Evolutionary conservation across 768 basidiomycete species (phyloP).

Genomic region (Clitopilus hobsonii): DNA sequence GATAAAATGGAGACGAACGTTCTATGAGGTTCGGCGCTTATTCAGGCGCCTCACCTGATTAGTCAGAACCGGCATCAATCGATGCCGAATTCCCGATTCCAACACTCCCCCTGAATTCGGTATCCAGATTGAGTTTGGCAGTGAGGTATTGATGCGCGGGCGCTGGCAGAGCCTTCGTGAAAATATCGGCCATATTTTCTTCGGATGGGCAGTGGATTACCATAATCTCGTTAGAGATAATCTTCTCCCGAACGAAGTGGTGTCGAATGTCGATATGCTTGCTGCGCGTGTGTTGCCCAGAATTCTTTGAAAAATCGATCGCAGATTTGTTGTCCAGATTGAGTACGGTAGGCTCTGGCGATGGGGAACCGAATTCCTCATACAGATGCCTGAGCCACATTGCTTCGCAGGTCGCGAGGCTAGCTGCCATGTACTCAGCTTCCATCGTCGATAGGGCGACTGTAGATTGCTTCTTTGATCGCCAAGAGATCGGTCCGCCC

Average conservation of each 20-base stretch:
- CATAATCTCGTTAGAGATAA: constrained; percentile 18
- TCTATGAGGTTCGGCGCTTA: no score
- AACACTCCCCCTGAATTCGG: constrained; percentile 11
- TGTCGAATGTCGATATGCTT: constrained; percentile 40
- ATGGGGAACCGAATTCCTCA: constrained; percentile 12
- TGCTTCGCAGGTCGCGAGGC: constrained; percentile 19
- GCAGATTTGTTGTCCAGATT: constrained; percentile 32
- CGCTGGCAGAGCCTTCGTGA: constrained; percentile 32
- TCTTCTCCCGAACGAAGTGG: constrained; percentile 32
- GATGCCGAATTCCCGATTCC: neutral
- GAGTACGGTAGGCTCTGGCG: constrained; percentile 7
- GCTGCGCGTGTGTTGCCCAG: constrained; percentile 26
- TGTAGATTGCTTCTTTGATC: constrained; percentile 27
- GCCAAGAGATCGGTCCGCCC: constrained; percentile 19
- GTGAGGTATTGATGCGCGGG: constrained; percentile 1
- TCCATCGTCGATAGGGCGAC: constrained; percentile 26
- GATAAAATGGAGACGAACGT: no score
- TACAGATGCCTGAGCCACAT: constrained; percentile 21
- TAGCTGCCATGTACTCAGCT: constrained; percentile 39
- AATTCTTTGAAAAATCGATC: constrained; percentile 27
- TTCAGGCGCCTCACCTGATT: no score
- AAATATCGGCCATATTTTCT: constrained; percentile 32
- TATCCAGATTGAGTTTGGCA: constrained; percentile 1
- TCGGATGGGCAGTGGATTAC: constrained; percentile 25
- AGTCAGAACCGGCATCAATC: no score